phyloP scores from a whole-genome alignment of 805 yeast genomes.

The Candida nanaspora region DNA sequence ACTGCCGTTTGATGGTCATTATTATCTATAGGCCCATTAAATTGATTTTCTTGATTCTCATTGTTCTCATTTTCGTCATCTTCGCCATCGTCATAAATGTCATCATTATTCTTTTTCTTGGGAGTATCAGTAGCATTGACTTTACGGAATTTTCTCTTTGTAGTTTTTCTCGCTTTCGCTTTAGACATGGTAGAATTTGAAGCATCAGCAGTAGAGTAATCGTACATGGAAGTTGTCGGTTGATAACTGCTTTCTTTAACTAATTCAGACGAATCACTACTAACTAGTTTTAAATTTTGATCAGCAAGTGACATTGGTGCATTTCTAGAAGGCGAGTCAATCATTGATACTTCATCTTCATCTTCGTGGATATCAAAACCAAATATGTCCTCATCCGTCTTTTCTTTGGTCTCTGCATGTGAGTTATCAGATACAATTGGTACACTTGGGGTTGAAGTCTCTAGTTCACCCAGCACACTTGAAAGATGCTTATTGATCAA shows the following conservation, averaged over 20 bases:
- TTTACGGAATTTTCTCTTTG: neutral
- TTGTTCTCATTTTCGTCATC: constrained; percentile 4
- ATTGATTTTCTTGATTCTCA: no score
- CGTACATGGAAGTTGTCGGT: no score
- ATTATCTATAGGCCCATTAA: no score
- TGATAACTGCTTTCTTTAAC: no score
- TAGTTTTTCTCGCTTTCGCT: neutral
- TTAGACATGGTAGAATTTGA: neutral
- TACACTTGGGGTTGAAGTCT: neutral
- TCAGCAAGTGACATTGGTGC: constrained; percentile 4
- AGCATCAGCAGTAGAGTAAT: neutral
- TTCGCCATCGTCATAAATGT: constrained; percentile 4
- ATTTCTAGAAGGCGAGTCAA: neutral
- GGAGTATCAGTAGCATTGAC: neutral
- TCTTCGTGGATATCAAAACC: neutral
- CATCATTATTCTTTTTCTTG: constrained; percentile 5
- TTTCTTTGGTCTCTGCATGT: no score
- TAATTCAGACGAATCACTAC: no score
- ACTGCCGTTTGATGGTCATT: neutral
- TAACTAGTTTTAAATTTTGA: constrained; percentile 1
- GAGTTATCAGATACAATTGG: no score
- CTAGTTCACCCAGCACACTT: no score
- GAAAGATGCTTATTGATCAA: no score
- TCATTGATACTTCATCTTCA: neutral
- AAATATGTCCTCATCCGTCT: no score